Conservation (phyloP, 2,329 filamentous ascomycete species). For the Aspergillus novoparasiticus region DNA sequence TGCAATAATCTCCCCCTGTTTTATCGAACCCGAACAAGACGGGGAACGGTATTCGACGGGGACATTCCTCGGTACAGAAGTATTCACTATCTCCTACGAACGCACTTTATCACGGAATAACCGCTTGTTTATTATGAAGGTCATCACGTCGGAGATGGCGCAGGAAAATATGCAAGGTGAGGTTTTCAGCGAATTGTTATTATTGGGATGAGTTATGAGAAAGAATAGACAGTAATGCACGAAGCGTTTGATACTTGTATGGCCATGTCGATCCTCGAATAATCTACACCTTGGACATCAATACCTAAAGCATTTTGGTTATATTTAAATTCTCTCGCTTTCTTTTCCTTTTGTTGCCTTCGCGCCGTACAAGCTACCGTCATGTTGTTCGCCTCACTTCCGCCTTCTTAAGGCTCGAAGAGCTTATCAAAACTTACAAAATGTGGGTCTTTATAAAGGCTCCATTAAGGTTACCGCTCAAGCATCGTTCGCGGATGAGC, state of each 20-base stretch:
- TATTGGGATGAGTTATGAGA: conserved; percentile 41
- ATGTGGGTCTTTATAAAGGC: conserved; percentile 5
- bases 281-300: neutral
- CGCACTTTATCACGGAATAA: conserved; percentile 46
- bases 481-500: neutral
- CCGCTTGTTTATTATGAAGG: conserved; percentile 52
- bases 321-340: neutral
- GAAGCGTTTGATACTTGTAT: conserved; percentile 20
- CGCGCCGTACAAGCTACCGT: neutral
- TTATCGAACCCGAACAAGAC: conserved; percentile 48
- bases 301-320: neutral
- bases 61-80: conserved; percentile 51
- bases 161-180: conserved; percentile 53
- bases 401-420: conserved; percentile 10
- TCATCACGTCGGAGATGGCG: conserved; percentile 52
- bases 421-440: neutral
- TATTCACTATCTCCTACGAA: conserved; percentile 56
- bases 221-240: conserved; percentile 41
- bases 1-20: conserved; percentile 32
- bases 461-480: neutral
- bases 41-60: conserved; percentile 51
- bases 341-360: neutral
- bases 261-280: conserved; percentile 5
- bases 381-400: conserved; percentile 16
- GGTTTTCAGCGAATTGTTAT: conserved; percentile 17